Evolutionary conservation across 495 filamentous ascomycete species (phyloP).

Genomic region (Trichoderma orchidacearum): DNA sequence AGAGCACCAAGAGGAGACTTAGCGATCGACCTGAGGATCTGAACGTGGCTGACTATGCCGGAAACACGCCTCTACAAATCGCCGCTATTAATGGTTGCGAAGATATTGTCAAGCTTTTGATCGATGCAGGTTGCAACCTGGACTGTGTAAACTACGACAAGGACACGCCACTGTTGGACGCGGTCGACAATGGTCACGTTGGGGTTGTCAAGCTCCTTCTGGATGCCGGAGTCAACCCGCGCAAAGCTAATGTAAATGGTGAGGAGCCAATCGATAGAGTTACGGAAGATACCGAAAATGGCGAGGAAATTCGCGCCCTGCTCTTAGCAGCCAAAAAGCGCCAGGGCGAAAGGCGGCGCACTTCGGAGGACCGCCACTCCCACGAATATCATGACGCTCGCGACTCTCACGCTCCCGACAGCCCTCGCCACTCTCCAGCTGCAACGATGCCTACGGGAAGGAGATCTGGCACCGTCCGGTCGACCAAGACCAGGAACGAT

Average conservation of each 20-base stretch:
- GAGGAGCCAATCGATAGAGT: constrained; percentile 79
- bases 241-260: constrained; percentile 72
- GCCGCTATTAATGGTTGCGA: constrained; percentile 71
- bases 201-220: constrained; percentile 81
- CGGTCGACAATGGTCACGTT: constrained; percentile 84
- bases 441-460: constrained; percentile 22
- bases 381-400: constrained; percentile 37
- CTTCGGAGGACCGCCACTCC: constrained; percentile 49
- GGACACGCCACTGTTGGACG: constrained; percentile 90
- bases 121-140: constrained; percentile 69
- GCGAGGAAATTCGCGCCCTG: constrained; percentile 40
- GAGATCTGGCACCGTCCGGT: constrained; percentile 29
- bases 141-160: constrained; percentile 70
- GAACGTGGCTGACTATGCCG: constrained; percentile 81
- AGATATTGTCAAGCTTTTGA: constrained; percentile 68
- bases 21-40: constrained; percentile 72
- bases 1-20: constrained; percentile 51
- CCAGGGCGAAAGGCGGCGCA: constrained; percentile 35
- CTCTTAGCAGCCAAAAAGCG: constrained; percentile 39
- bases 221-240: constrained; percentile 76
- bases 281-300: constrained; percentile 49
- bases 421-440: constrained; percentile 50
- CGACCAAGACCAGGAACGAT: constrained; percentile 41
- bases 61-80: constrained; percentile 87
- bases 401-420: constrained; percentile 57